Base-by-base conservation (phyloP, 805 yeast genomes). In the Ogataea zsoltii region DNA sequence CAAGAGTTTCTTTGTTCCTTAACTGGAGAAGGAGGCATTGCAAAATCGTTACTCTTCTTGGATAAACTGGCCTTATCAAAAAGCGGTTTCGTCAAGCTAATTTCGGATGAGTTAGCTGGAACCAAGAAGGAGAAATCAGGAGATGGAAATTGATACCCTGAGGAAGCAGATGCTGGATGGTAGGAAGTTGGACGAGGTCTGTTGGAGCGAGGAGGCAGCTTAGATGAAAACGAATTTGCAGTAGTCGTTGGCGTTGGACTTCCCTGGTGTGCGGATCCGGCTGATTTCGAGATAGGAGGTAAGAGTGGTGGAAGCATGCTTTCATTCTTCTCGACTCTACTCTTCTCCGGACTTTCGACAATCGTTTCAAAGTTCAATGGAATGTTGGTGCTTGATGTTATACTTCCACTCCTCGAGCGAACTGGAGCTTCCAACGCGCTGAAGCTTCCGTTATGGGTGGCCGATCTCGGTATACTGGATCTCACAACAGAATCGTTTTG, bases 151-250 rank as follows among this genome's bases (percentile, higher is more conserved):
- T 53, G 61, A 34, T 41, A 59, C 23, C 46, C 51, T 2, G 64
- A 45, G 33, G 62, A 49, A 46, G 71, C 53, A 23, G 79, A 70
- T 2, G 83, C 75, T 14, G 96, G 95, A 60, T 87, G 91, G 58
- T 84, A 87, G 9, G 94, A 85, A 0, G 92, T 86, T 33, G 96
- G 95, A 62, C 96, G 77, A 46, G 89, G 91, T 58, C 79, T 83
- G 62, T 80, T 76, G 10, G 72, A 58, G 41, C 72, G 71, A 23
- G 58, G 31, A 5, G 60, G 54, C 10, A 56, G 54, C 37, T 58
- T 56, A 6, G 57, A 50, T 5, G 52, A 23, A 23, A 35, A 18
- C 11, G 52, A 41, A 12, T 42, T 39, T 4, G 58, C 39, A 28
- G 74, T 77, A 7, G 78, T 76, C 41, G 74, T 64, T 56, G 70